phyloP scores from a whole-genome alignment of 805 yeast species.

The Monosporozyma solicola region DNA sequence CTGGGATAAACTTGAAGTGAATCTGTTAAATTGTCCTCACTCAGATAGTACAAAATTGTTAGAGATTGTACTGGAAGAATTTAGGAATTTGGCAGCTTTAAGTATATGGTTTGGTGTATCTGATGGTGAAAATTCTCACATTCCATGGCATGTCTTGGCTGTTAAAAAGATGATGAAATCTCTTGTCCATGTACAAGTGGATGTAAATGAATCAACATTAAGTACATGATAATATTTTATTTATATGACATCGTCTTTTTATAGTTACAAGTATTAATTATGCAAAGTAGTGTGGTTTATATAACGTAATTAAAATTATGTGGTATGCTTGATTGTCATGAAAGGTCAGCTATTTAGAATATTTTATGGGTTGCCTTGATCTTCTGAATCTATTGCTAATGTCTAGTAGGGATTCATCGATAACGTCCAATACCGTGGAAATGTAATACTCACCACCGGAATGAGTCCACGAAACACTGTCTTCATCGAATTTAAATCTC shows the following conservation, averaged over 20 bases:
- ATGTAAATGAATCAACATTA: conserved; percentile 1
- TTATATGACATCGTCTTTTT: background rate
- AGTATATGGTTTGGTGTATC: conserved; percentile 33
- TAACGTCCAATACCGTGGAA: conserved; percentile 48
- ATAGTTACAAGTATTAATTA: background rate
- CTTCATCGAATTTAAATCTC: conserved; percentile 52
- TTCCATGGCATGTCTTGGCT: conserved; percentile 69
- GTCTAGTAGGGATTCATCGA: conserved; percentile 28
- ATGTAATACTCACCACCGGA: conserved; percentile 71
- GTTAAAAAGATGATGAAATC: conserved; percentile 54
- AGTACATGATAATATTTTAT: background rate
- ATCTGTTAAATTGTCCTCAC: conserved; percentile 64
- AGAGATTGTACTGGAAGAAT: conserved; percentile 49
- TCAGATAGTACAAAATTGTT: conserved; percentile 50
- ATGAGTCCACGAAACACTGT: conserved; percentile 82
- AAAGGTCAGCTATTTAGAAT: conserved; percentile 16
- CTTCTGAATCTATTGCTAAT: conserved; percentile 20
- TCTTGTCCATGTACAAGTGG: conserved; percentile 50
- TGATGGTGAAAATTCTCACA: conserved; percentile 31
- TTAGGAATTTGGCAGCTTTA: conserved; percentile 43
- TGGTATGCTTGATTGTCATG: background rate
- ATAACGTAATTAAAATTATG: background rate
- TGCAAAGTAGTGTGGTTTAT: background rate
- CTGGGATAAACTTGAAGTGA: conserved; percentile 46
- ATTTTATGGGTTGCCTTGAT: conserved; percentile 14